phyloP scores from a whole-genome alignment of 1,139 yeast genomes.

The Saccharomyces pastorianus region DNA sequence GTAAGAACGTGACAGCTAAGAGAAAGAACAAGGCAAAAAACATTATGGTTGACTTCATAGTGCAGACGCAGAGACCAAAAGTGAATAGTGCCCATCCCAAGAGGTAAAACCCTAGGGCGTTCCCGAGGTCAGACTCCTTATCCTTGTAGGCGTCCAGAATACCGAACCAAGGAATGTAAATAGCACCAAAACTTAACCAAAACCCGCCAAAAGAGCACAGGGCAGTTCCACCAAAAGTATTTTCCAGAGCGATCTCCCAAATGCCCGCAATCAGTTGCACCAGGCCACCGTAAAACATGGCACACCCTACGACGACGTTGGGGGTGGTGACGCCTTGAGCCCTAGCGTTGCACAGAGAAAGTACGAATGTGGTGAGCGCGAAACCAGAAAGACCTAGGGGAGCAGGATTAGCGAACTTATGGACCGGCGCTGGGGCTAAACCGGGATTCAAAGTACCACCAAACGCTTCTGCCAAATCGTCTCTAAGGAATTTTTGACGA shows the following conservation, averaged over 20 bases:
- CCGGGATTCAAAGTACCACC: slow-evolving; percentile 60
- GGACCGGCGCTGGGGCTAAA: slow-evolving; percentile 39
- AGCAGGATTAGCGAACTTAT: slow-evolving; percentile 52
- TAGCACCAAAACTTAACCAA: slow-evolving; percentile 61
- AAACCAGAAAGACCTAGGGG: slow-evolving; percentile 62
- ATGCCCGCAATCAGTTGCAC: slow-evolving; percentile 61
- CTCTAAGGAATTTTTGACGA: slow-evolving; percentile 54
- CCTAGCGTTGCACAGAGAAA: slow-evolving; percentile 44
- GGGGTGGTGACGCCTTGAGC: slow-evolving; percentile 46
- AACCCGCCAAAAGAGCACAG: slow-evolving; percentile 64
- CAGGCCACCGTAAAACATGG: slow-evolving; percentile 80
- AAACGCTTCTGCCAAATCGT: slow-evolving; percentile 47
- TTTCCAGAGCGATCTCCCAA: slow-evolving; percentile 55
- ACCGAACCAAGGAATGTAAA: slow-evolving; percentile 54
- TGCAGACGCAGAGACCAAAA: slow-evolving; percentile 49
- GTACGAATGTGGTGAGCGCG: slow-evolving; percentile 60
- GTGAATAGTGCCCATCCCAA: slow-evolving; percentile 66
- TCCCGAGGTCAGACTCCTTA: slow-evolving; percentile 30
- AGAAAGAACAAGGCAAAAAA: slow-evolving; percentile 56
- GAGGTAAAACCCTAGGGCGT: slow-evolving; percentile 54
- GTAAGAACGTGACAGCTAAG: slow-evolving; percentile 52
- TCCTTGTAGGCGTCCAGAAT: slow-evolving; percentile 43
- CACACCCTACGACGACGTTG: slow-evolving; percentile 60
- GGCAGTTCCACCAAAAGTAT: slow-evolving; percentile 71
- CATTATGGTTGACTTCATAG: slow-evolving; percentile 61